Conservation (phyloP, 805 yeast species). For the Kodamaea kaohsiungensis region DNA sequence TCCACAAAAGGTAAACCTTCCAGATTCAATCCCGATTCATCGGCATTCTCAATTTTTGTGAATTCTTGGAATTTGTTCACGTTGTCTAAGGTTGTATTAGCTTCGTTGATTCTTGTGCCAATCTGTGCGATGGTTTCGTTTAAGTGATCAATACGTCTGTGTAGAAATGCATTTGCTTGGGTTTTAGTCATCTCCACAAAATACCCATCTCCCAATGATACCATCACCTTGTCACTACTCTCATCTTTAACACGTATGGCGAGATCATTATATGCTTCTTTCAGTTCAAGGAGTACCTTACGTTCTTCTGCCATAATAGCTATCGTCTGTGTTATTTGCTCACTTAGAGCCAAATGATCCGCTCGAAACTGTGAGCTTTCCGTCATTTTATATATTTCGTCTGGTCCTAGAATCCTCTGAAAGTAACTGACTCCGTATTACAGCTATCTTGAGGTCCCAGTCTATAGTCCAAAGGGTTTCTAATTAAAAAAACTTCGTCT, state of each 20-base stretch:
- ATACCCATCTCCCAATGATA: conserved; percentile 42
- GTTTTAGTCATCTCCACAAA: conserved; percentile 32
- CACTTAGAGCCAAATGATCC: background rate
- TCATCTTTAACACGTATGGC: background rate
- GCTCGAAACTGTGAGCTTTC: background rate
- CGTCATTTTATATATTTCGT: background rate
- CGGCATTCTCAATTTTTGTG: conserved; percentile 10
- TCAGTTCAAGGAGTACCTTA: background rate
- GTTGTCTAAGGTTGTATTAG: conserved; percentile 25
- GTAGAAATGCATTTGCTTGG: conserved; percentile 30
- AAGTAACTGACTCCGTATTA: background rate
- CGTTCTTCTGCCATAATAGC: background rate
- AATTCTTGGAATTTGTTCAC: conserved; percentile 13
- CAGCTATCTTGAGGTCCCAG: background rate
- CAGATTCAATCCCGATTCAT: conserved; percentile 2
- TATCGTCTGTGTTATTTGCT: background rate
- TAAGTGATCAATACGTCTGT: conserved; percentile 27
- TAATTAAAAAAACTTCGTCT: background rate
- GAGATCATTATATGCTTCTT: background rate
- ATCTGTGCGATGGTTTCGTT: conserved; percentile 44
- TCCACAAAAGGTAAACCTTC: conserved; percentile 73
- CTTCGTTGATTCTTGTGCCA: conserved; percentile 39
- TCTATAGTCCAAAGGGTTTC: background rate
- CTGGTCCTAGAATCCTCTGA: background rate
- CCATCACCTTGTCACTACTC: conserved; percentile 19